Conservation (phyloP, 2,329 filamentous ascomycete genomes). For the Talaromyces pinophilus region DNA sequence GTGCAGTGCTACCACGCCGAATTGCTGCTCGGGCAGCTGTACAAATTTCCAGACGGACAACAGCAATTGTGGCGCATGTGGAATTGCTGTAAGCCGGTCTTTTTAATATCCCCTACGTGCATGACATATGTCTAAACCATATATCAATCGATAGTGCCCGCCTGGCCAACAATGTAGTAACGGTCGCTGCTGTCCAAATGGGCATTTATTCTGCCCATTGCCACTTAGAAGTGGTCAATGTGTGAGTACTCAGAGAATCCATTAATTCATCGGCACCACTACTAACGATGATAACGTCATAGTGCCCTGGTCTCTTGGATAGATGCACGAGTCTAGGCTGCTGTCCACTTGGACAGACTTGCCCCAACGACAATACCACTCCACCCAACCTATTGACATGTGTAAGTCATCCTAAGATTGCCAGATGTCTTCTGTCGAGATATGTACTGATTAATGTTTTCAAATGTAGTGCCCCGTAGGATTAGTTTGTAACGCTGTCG, state of each 20-base stretch:
- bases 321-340: background rate
- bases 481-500: background rate
- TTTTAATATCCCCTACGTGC: background rate
- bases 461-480: background rate
- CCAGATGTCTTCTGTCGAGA: background rate
- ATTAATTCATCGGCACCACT: background rate
- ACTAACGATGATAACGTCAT: background rate
- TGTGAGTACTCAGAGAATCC: background rate
- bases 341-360: background rate
- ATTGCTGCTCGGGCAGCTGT: background rate
- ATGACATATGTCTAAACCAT: background rate
- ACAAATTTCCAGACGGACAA: background rate
- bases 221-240: background rate
- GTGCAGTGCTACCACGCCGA: background rate
- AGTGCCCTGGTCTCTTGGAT: background rate
- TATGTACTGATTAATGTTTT: background rate
- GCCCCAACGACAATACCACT: background rate
- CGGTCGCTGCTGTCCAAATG: background rate
- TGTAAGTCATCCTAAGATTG: background rate
- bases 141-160: background rate
- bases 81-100: background rate
- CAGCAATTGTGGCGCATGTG: background rate
- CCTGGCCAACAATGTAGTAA: background rate
- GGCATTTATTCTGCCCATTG: background rate
- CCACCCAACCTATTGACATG: background rate